Evolutionary conservation across 495 filamentous ascomycete species (phyloP), one percentile per base, ranked within the genome.

Genomic region (Xeromyces bisporus): DNA sequence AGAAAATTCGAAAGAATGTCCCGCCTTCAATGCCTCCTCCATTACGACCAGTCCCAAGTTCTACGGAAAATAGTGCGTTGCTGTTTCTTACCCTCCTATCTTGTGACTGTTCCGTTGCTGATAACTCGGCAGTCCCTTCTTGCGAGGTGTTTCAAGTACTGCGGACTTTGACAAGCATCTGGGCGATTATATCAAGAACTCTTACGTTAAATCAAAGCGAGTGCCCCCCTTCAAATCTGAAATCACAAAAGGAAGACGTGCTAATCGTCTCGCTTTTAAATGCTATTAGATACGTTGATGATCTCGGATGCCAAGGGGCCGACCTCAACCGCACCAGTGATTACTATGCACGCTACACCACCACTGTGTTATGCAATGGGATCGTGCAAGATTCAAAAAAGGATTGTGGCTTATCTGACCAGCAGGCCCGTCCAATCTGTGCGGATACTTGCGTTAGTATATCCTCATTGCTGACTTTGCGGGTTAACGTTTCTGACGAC

Each of bases 301-400:
- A 79, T n/a, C 64, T 96, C 18, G 87, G 89, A 24, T 99, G 89
- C 48, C 61, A 67, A 20, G 69, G 71, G 37, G 55, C 92, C 47
- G 75, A 89, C 43, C 65, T 80, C 29, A 75, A 74, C 18, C 80
- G 91, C 41, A 77, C 82, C n/a, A 75, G 70, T 32, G 66, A 76
- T 42, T 70, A 83, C 44, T 99, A 99, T 58, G 89, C 91, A 14
- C 77, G 86, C 44, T 99, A 85, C 55, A 93, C 85, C 8, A 87
- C 73, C 29, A 87, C 80, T 42, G 73, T 85, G 49, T 68, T 99
- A 40, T 99, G 91, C 69, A 96, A 86, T 65, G 72, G 80, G 37
- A 79, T 99, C 50, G 70, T 99, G 33, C 91, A 96, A 54, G 84
- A 83, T 46, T 99, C 91, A 15, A 74, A 76, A 40, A 37, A 46